Conservation (phyloP, 1,139 yeast species). For the Candida tunisiensis region DNA sequence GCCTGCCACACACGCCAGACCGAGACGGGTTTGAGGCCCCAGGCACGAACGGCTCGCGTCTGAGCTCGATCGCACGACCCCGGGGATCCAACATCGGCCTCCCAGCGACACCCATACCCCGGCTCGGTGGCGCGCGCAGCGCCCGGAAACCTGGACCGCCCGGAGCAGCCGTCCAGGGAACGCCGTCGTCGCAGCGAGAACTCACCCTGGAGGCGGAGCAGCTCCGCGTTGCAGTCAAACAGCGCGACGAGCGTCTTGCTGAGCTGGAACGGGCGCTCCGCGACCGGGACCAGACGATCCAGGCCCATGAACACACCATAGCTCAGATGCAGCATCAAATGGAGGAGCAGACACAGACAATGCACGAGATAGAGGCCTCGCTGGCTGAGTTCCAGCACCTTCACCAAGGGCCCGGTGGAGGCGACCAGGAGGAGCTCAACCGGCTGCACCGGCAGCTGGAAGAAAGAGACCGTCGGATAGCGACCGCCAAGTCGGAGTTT, state of each 20-base stretch:
- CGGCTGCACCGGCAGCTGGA: constrained; percentile 4
- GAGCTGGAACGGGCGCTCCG: constrained; percentile 2
- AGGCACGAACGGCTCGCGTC: too few species aligned
- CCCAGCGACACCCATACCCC: background rate
- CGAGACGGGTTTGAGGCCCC: constrained; percentile 1
- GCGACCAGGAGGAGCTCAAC: constrained; percentile 1
- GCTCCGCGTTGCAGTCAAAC: background rate
- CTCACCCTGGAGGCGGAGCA: background rate
- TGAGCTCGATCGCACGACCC: too few species aligned
- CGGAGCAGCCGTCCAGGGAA: constrained; percentile 1
- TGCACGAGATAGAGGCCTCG: background rate
- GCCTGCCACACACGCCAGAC: too few species aligned
- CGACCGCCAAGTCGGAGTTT: constrained; percentile 11
- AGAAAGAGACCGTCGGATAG: constrained; percentile 14
- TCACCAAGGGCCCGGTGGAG: too few species aligned
- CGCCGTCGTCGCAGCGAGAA: too few species aligned
- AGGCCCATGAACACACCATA: constrained; percentile 2
- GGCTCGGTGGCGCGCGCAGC: background rate
- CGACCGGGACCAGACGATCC: constrained; percentile 1
- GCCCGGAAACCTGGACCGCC: background rate
- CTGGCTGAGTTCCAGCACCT: constrained; percentile 1
- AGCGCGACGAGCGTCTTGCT: constrained; percentile 3
- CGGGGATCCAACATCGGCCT: background rate
- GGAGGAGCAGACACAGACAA: constrained; percentile 1
- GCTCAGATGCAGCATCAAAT: constrained; percentile 1